Base-by-base conservation (phyloP, 371 early-diverging fungal species). In the Phascolomyces articulosus region DNA sequence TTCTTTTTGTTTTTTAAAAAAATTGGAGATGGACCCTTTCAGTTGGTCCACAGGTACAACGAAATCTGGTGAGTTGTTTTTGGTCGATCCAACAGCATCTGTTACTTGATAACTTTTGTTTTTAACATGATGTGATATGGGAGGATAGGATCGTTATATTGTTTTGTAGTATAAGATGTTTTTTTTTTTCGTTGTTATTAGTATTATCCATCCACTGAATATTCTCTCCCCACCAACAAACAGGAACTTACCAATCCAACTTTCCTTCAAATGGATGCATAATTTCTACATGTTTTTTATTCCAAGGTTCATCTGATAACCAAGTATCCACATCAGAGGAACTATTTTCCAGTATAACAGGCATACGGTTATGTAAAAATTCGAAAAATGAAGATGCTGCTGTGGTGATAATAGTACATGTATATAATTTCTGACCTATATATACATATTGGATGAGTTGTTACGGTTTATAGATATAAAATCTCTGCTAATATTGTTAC, bases 291-390 rank as follows among this genome's bases (percentile, higher is more conserved):
- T 85, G 69, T 20, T 75, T 56, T 0, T 68, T 41, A 18, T 64
- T 63, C 81, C 89, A 89, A 0, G 60, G 51, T 4, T 67, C 29
- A 18, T 75, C 77, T 64, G 89, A 84, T n/a, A 92, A 64, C 93
- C 93, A 92, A 15, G 38, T 40, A 15, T 73, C 67, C 21, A 82
- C 70, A 23, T 80, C 84, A 26, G 75, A 64, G 9, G 63, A 70
- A 28, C 77, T 78, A 16, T 80, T 68, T 15, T 83, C 73, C 27
- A 91, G 71, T 58, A 92, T 84, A 29, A 88, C 91, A 18, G 93
- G 93, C 90, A 92, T 90, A 1, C 93, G 83, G 62, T 88, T 84
- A 64, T 92, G 93, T 1, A 92, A 67, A 72, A 77, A 87, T 11
- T 73, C 67, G 26, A 91, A 72, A 3, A 69, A 72, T 0, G 69